A percentile compares a stretch with the other conserved stretches of the same genome.
These are phyloP conservation scores for Fraxinus latifolia DNA, from an alignment of 305 asterid genomes.

Conservation along the genomic window DNA sequence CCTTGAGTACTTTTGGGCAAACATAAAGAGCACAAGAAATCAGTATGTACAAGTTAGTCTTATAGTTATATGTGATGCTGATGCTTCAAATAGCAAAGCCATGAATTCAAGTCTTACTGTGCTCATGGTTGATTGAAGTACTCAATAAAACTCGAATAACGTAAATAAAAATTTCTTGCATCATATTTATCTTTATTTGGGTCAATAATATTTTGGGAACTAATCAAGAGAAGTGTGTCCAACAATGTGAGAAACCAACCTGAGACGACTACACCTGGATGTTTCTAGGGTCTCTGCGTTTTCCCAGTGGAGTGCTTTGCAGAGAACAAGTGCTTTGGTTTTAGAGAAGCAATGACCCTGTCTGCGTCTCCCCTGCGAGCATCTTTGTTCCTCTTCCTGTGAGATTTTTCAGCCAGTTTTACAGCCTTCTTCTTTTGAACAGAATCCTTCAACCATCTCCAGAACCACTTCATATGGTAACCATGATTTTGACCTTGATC, in stretches of 20 bases:
- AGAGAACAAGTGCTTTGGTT: slow-evolving; percentile 68
- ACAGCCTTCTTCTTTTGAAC: slow-evolving; percentile 69
- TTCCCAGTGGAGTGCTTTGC: slow-evolving; percentile 78
- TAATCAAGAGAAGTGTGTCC: neutral
- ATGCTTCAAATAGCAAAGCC: neutral
- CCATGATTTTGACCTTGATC: slow-evolving; percentile 50
- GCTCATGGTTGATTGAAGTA: neutral
- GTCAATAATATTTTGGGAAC: neutral
- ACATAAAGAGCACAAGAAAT: neutral
- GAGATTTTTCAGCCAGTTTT: slow-evolving; percentile 47
- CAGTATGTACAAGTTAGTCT: neutral
- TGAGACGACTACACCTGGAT: slow-evolving; percentile 30
- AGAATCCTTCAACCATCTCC: slow-evolving; percentile 75
- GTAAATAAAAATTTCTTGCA: neutral
- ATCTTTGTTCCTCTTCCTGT: slow-evolving; percentile 61
- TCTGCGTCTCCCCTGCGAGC: slow-evolving; percentile 78
- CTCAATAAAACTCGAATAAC: neutral
- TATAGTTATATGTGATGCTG: neutral
- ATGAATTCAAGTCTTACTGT: neutral
- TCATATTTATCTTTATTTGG: neutral
- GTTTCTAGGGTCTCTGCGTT: slow-evolving; percentile 58
- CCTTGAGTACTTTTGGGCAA: neutral
- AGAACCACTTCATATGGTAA: slow-evolving; percentile 64
- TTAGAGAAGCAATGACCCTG: slow-evolving; percentile 69
- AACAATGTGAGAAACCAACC: neutral